Percentiles rank a stretch among this genome's conserved stretches.
phyloP scores from a whole-genome alignment of 78 protist genomes.

The Protostelium mycophagum region DNA sequence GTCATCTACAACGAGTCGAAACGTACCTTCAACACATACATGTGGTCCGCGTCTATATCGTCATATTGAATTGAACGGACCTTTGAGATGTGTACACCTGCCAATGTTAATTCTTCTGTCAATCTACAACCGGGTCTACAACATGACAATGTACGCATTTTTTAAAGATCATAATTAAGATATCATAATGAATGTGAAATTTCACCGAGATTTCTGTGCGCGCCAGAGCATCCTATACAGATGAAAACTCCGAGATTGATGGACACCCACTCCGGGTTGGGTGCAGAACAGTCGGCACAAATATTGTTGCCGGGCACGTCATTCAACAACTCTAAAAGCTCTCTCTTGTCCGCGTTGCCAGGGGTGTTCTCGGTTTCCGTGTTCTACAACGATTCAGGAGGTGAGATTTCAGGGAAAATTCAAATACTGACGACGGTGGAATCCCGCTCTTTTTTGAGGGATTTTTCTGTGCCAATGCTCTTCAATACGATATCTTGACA shows the following conservation, averaged over 20 bases:
- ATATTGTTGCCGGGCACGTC: slow-evolving; percentile 38
- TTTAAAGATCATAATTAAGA: too few relatives aligned
- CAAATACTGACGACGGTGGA: neutral
- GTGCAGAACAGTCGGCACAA: slow-evolving; percentile 55
- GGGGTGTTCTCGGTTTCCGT: neutral
- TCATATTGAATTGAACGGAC: slow-evolving; percentile 83
- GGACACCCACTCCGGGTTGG: slow-evolving; percentile 79
- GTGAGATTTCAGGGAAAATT: neutral
- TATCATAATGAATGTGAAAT: too few relatives aligned
- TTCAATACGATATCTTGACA: neutral
- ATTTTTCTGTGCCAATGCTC: neutral
- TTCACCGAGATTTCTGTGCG: slow-evolving; percentile 84
- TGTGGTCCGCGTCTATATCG: slow-evolving; percentile 49
- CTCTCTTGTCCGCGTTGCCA: slow-evolving; percentile 30
- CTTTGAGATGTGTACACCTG: slow-evolving; percentile 86
- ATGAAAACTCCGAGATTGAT: slow-evolving; percentile 76
- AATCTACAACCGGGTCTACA: too few relatives aligned
- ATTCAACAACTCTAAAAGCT: slow-evolving; percentile 33
- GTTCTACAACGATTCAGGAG: neutral
- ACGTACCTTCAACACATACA: slow-evolving; percentile 32
- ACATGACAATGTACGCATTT: too few relatives aligned
- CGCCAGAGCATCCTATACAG: slow-evolving; percentile 85
- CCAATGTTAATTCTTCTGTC: too few relatives aligned
- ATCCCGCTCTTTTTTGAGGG: neutral
- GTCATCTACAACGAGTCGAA: neutral